These are phyloP conservation scores for Musa balbisiana DNA, from an alignment of 202 grass and related monocot genomes.

Conservation along the genomic window DNA sequence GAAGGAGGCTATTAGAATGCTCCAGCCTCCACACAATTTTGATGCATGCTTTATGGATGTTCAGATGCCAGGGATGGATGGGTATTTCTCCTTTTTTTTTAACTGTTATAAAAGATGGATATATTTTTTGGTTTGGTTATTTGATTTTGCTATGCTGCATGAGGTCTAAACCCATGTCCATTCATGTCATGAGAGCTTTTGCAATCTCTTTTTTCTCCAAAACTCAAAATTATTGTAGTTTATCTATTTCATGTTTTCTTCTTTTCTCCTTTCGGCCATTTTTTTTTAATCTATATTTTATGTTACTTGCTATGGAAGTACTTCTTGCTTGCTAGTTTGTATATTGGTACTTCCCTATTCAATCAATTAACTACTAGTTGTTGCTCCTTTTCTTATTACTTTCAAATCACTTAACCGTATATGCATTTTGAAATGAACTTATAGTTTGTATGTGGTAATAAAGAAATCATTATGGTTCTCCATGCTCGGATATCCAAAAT, in stretches of 20 bases:
- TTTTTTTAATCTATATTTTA: too few relatives aligned
- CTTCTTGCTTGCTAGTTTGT: too few relatives aligned
- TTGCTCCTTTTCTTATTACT: too few relatives aligned
- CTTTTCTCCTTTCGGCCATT: too few relatives aligned
- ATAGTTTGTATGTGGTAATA: background rate
- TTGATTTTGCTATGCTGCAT: background rate
- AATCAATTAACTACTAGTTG: too few relatives aligned
- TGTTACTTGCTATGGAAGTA: too few relatives aligned
- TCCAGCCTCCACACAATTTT: slow-evolving; percentile 56
- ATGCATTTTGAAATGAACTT: too few relatives aligned
- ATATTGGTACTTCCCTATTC: too few relatives aligned
- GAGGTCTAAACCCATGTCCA: background rate
- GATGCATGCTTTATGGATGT: slow-evolving; percentile 92
- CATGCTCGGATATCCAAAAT: background rate
- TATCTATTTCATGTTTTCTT: too few relatives aligned
- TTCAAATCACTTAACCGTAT: too few relatives aligned
- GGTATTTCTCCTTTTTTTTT: slow-evolving; percentile 33
- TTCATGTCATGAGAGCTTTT: background rate
- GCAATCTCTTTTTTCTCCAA: too few relatives aligned
- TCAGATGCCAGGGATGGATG: slow-evolving; percentile 92
- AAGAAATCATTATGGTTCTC: background rate
- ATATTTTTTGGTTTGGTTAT: background rate
- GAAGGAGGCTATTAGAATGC: slow-evolving; percentile 56
- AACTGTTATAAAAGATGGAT: background rate
- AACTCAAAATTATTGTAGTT: too few relatives aligned